Evolutionary conservation across 345 rosid genomes (phyloP), one percentile per base, ranked within the genome.

Genomic region (Pistacia atlantica): DNA sequence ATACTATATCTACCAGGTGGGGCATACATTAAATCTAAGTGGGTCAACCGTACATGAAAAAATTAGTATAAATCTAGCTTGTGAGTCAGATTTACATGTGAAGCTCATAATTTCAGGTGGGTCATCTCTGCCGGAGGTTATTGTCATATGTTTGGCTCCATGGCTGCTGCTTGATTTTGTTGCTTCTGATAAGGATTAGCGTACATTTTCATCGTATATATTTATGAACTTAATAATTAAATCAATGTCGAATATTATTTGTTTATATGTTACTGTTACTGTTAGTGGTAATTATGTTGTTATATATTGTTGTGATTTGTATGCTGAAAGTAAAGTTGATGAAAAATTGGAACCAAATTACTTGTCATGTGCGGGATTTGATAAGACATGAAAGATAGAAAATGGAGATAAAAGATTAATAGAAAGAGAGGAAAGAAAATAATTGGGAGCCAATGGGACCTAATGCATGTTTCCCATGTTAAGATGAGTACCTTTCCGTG

Each of bases 11-110:
- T 33, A 59, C 83, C 59, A 4, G 58, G 72, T 78, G 84, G 84
- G 69, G 51, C 82, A 71, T 69, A 74, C 73, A 74, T 74, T 74
- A 76, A 79, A 61, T 83, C 64, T 25, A 33, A 73, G 73, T 72
- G 81, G 77, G 83, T 82, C 74, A 51, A 70, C 33, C 71, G 56
- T 20, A 12, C 12, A 31, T 58, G 52, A 57, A 46, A 20, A 71
- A 69, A 57, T 33, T 16, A 42, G 9, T 42, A 42, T 38, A 84
- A 67, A 73, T 75, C 64, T 68, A 12, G 52, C 77, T 49, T 49
- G 67, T 14, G 61, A 71, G 75, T 80, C 80, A 76, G 76, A 33
- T 63, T 60, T 75, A 69, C 87, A 83, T 80, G 85, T 83, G 84
- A 73, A 79, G 67, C 73, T 79, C 78, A 77, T 77, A 62, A 77